phyloP scores from a whole-genome alignment of 192 early-diverging fungal genomes.

The Linnemannia elongata region DNA sequence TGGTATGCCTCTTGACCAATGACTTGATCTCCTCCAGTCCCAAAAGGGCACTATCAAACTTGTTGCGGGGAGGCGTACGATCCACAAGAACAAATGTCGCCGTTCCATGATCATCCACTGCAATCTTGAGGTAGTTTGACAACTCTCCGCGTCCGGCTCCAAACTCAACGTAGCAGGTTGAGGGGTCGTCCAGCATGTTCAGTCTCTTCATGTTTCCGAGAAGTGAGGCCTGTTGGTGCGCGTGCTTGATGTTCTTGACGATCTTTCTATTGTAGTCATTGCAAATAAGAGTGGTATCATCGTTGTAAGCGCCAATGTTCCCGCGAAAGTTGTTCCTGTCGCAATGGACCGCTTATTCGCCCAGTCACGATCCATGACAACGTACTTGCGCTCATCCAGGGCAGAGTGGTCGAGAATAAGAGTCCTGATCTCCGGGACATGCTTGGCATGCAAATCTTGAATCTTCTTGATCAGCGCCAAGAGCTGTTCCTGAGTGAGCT shows the following conservation, averaged over 20 bases:
- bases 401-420: slow-evolving; percentile 43
- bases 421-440: slow-evolving; percentile 45
- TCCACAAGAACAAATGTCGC: slow-evolving; percentile 79
- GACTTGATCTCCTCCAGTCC: slow-evolving; percentile 56
- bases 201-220: slow-evolving; percentile 79
- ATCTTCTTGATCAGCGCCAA: slow-evolving; percentile 46
- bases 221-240: slow-evolving; percentile 79
- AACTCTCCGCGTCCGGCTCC: slow-evolving; percentile 81
- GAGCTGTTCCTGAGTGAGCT: slow-evolving; percentile 30
- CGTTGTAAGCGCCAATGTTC: not conserved
- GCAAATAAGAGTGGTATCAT: not conserved
- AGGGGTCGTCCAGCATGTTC: slow-evolving; percentile 67
- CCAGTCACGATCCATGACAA: not conserved
- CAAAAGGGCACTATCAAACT: slow-evolving; percentile 66
- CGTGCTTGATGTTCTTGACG: slow-evolving; percentile 62
- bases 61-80: slow-evolving; percentile 81
- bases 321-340: not conserved
- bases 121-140: slow-evolving; percentile 62
- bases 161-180: slow-evolving; percentile 82
- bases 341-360: not conserved
- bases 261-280: slow-evolving; percentile 33
- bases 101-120: slow-evolving; percentile 58
- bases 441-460: slow-evolving; percentile 38
- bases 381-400: slow-evolving; percentile 55
- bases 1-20: slow-evolving; percentile 70